Evolutionary conservation across 345 rosid genomes (phyloP).

Genomic region (Salix suchowensis): DNA sequence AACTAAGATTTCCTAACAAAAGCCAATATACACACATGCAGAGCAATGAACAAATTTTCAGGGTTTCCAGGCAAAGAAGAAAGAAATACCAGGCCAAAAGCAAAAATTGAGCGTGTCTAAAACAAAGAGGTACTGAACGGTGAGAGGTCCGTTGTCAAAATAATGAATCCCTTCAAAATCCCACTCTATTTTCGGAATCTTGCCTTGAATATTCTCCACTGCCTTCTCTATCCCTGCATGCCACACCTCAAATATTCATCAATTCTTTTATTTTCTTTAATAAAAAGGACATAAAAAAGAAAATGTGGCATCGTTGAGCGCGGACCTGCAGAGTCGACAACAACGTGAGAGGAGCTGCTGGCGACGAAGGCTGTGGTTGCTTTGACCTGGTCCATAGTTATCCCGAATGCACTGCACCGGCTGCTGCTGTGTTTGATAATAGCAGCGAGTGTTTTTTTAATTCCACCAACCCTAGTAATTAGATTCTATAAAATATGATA

Average conservation of each 20-base stretch:
- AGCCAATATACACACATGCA: no score
- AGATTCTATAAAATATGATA: not conserved
- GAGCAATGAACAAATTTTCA: not conserved
- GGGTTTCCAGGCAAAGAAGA: not conserved
- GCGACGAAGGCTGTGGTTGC: slow-evolving; percentile 64
- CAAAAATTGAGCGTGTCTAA: slow-evolving; percentile 77
- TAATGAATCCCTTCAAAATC: slow-evolving; percentile 84
- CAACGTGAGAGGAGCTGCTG: slow-evolving; percentile 49
- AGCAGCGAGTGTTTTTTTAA: not conserved
- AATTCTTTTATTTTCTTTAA: not conserved
- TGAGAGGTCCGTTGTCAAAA: slow-evolving; percentile 60
- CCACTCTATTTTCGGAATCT: slow-evolving; percentile 72
- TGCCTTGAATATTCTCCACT: slow-evolving; percentile 39
- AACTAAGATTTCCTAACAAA: no score
- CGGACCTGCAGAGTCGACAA: slow-evolving; percentile 45
- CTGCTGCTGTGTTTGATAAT: not conserved
- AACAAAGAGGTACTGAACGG: slow-evolving; percentile 76
- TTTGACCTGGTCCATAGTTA: slow-evolving; percentile 61
- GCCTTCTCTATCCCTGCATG: slow-evolving; percentile 58
- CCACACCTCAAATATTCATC: not conserved
- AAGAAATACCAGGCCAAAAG: slow-evolving; percentile 67
- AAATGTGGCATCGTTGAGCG: not conserved
- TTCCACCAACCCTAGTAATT: slow-evolving; percentile 2
- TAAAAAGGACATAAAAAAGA: not conserved
- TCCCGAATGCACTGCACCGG: not conserved